Percentiles rank a stretch among this genome's conserved stretches.
Conservation (phyloP, 306 rosid genomes). For the Arachis hypogaea region DNA sequence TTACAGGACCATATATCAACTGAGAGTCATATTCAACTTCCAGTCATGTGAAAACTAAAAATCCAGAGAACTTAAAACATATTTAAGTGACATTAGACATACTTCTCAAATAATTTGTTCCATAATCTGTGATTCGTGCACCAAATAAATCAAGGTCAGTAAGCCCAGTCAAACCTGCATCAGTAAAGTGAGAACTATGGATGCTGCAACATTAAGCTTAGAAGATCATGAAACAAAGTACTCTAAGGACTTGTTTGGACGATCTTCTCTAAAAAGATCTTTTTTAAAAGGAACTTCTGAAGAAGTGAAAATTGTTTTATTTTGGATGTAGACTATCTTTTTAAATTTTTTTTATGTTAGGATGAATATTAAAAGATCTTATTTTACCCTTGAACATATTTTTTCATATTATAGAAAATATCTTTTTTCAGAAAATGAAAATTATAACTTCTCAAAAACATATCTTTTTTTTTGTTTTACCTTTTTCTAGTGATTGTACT, state of each 20-base stretch:
- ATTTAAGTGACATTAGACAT: slow-evolving; percentile 39
- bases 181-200: slow-evolving; percentile 25
- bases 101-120: slow-evolving; percentile 79
- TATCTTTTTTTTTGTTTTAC: too few relatives aligned
- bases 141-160: slow-evolving; percentile 93
- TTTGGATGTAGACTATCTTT: too few relatives aligned
- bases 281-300: too few relatives aligned
- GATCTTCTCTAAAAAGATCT: too few relatives aligned
- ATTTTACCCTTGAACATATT: too few relatives aligned
- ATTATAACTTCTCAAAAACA: too few relatives aligned
- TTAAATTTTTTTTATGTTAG: too few relatives aligned
- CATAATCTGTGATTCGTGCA: slow-evolving; percentile 84
- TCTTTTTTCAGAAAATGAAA: too few relatives aligned
- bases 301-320: too few relatives aligned
- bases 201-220: slow-evolving; percentile 29
- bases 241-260: not conserved
- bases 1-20: not conserved
- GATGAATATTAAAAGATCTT: too few relatives aligned
- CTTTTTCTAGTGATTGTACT: too few relatives aligned
- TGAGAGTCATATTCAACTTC: slow-evolving; percentile 16
- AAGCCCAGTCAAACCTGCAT: slow-evolving; percentile 85
- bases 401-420: too few relatives aligned
- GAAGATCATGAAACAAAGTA: slow-evolving; percentile 14
- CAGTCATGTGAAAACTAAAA: not conserved
- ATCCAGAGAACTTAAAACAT: not conserved